Percentiles rank a stretch among this genome's conserved stretches.
Evolutionary conservation across 306 rosid genomes (phyloP).

Genomic region (Benincasa hispida): DNA sequence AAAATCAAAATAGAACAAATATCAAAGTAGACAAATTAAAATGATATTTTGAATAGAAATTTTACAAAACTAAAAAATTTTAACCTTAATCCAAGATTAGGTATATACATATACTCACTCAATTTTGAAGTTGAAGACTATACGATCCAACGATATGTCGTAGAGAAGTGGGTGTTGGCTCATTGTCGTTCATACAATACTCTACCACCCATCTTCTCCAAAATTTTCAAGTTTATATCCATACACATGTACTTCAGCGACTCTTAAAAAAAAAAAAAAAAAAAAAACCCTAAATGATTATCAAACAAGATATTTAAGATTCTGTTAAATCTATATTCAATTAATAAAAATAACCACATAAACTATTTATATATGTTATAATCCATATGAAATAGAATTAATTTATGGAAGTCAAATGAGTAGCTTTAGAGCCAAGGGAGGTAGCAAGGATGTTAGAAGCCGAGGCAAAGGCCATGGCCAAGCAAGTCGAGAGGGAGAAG

Average conservation of each 20-base stretch:
- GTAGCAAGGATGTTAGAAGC: constrained; percentile 29
- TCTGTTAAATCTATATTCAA: too few species aligned
- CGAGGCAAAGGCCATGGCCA: constrained; percentile 25
- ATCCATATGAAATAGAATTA: too few species aligned
- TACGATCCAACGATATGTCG: background rate
- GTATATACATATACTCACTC: background rate
- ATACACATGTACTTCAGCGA: background rate
- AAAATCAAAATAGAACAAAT: too few species aligned
- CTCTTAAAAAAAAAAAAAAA: too few species aligned
- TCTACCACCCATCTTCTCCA: constrained; percentile 17
- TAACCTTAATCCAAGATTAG: too few species aligned
- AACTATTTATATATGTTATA: too few species aligned
- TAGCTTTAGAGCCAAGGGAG: constrained; percentile 17
- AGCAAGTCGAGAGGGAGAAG: constrained; percentile 28
- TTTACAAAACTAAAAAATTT: too few species aligned
- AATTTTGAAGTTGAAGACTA: constrained; percentile 17
- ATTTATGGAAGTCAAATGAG: background rate
- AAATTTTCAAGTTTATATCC: background rate
- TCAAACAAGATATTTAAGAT: too few species aligned
- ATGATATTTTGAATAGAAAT: too few species aligned
- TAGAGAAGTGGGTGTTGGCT: background rate
- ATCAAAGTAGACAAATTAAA: too few species aligned
- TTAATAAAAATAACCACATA: too few species aligned
- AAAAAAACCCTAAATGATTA: too few species aligned
- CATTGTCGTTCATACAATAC: constrained; percentile 18